These are phyloP conservation scores for Euphorbia schlechtendalii DNA, from an alignment of 441 rosid species.

Conservation along the genomic window DNA sequence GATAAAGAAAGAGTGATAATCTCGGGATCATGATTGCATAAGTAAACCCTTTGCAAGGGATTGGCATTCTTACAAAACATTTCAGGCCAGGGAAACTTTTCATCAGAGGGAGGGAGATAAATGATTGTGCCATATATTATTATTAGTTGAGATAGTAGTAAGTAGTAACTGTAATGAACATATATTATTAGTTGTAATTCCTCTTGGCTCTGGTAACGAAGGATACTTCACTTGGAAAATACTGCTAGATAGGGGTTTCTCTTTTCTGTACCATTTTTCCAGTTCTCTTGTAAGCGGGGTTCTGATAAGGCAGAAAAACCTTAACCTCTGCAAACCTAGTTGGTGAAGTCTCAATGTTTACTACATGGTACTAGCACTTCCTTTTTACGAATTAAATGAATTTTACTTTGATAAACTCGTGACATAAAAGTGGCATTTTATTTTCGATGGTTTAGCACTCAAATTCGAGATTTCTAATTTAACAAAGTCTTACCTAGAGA, in stretches of 20 bases:
- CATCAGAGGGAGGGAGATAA: neutral
- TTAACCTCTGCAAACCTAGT: too few species aligned
- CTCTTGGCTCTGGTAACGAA: neutral
- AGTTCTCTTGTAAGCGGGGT: neutral
- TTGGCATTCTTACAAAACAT: conserved; percentile 14
- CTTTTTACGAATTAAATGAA: too few species aligned
- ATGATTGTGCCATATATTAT: neutral
- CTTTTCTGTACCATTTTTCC: neutral
- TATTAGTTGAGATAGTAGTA: conserved; percentile 17
- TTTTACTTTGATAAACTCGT: too few species aligned
- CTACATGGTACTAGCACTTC: too few species aligned
- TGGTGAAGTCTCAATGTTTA: too few species aligned
- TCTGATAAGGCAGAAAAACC: too few species aligned
- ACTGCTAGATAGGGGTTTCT: neutral
- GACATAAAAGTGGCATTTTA: too few species aligned
- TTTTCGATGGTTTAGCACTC: too few species aligned
- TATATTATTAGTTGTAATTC: neutral
- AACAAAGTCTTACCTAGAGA: too few species aligned
- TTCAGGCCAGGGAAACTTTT: neutral
- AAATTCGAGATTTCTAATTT: too few species aligned
- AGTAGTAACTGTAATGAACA: conserved; percentile 10
- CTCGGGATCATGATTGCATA: conserved; percentile 19
- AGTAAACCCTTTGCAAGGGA: conserved; percentile 12
- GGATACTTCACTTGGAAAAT: neutral
- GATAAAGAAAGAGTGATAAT: too few species aligned